These are phyloP conservation scores for Aspergillus fijiensis DNA, from an alignment of 2,329 filamentous ascomycete species.

Conservation along the genomic window DNA sequence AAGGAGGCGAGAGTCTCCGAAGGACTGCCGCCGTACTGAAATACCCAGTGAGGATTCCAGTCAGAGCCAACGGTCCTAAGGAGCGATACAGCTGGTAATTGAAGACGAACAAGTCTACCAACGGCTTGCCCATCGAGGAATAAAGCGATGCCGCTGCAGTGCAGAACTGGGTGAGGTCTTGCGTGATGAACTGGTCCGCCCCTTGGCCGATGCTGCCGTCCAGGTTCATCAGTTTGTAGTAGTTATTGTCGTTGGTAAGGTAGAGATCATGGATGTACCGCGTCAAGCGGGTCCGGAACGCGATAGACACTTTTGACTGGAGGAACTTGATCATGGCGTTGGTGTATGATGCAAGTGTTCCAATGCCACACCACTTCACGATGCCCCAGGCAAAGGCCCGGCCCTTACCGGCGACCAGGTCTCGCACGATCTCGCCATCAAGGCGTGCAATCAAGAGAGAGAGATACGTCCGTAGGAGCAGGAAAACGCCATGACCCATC, in stretches of 20 bases:
- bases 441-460: conserved; percentile 89
- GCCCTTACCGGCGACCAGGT: conserved; percentile 92
- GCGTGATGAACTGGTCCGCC: conserved; percentile 95
- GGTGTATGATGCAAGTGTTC: conserved; percentile 90
- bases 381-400: conserved; percentile 86
- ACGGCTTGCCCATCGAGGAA: conserved; percentile 93
- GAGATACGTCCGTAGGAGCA: conserved; percentile 89
- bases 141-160: conserved; percentile 88
- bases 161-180: conserved; percentile 94
- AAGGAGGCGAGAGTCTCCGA: conserved; percentile 84
- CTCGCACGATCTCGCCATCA: conserved; percentile 93
- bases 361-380: conserved; percentile 91
- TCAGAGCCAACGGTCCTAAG: conserved; percentile 81
- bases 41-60: conserved; percentile 86
- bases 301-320: conserved; percentile 96
- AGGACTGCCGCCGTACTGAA: conserved; percentile 90
- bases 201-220: conserved; percentile 90
- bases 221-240: conserved; percentile 90
- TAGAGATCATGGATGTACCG: conserved; percentile 97
- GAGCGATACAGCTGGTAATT: conserved; percentile 96
- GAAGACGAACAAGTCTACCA: conserved; percentile 96
- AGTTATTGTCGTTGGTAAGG: conserved; percentile 89
- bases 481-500: conserved; percentile 81
- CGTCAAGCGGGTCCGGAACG: conserved; percentile 91
- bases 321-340: conserved; percentile 99